Percentiles rank a stretch among this genome's conserved stretches.
Evolutionary conservation across 345 rosid species (phyloP).

Genomic region (Isatis tinctoria): DNA sequence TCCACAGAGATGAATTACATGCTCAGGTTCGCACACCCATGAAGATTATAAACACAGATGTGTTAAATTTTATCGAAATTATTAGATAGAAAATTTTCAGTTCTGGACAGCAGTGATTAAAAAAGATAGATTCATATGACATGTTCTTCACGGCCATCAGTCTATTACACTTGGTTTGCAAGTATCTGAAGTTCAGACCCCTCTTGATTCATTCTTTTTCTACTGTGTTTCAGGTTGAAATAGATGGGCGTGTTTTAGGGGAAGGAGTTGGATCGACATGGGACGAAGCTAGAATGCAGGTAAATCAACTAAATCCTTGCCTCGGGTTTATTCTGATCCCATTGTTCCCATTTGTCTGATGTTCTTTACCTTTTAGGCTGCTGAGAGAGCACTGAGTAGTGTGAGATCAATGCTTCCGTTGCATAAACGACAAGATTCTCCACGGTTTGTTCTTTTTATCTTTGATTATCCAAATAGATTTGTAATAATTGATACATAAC

Average conservation of each 20-base stretch:
- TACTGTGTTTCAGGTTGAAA: slow-evolving; percentile 62
- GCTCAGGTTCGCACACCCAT: slow-evolving; percentile 58
- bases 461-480: background rate
- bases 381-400: slow-evolving; percentile 78
- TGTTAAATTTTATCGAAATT: background rate
- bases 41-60: background rate
- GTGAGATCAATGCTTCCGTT: slow-evolving; percentile 53
- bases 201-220: slow-evolving; percentile 2
- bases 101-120: background rate
- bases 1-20: slow-evolving; percentile 71
- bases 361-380: slow-evolving; percentile 50
- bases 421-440: slow-evolving; percentile 73
- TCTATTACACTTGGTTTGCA: background rate
- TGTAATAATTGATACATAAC: background rate
- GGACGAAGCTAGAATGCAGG: slow-evolving; percentile 96
- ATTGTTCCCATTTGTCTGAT: slow-evolving; percentile 5
- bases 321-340: background rate
- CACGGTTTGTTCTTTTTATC: slow-evolving; percentile 53
- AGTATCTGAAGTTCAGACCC: background rate
- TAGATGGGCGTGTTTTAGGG: slow-evolving; percentile 87
- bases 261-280: slow-evolving; percentile 82
- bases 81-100: background rate
- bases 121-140: background rate
- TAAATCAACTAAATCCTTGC: slow-evolving; percentile 20
- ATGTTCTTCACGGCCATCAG: background rate